Base-by-base conservation (phyloP, 208 protist genomes). In the Jaenimonas drosophilae region DNA sequence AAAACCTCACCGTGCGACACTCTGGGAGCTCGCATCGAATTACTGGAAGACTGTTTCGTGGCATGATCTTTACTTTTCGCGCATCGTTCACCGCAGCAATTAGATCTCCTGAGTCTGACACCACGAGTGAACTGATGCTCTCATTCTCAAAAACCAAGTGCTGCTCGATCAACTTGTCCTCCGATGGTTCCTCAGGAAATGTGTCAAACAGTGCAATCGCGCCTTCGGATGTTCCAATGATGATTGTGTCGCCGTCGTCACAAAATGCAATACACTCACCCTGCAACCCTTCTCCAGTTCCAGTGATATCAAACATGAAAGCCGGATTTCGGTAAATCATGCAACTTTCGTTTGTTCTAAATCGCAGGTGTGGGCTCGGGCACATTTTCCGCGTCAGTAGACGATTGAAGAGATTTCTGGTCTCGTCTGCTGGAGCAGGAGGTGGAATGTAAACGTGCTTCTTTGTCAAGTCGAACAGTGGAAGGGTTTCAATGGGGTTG, bases 401-500 rank as follows among this genome's bases (percentile, higher is more conserved):
- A 14, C 80, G 65, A 53, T 84, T 81, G 56, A 89, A 76, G 31
- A 65, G 58, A 38, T 83, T 88, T 11, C 75, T 59, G 23, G 65
- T 82, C 23, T 79, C 59, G 29, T 89, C 79, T 14, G 76, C 59
- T 21, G 83, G 70, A 5, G 57, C 49, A 21, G 70, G 55, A 9
- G 54, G 55, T 5, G 79, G 76, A 17, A 78, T 46, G 49, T 89
- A 92, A 12, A 89, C 69, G 61, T 88, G 76, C 49, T 62, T 75
- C 49, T 82, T 80, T 9, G 77, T 74, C 28, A 93, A 57, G 44
- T 93, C 79, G 50, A 93, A 89, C 57, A 77, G 64, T 30, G 84
- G 84, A n/a, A 93, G 69, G 1, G 84, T 93, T 38, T 84, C 77
- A 44, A 93, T 93, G 20, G 78, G 80, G 34, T 88, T 88, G 1